phyloP scores from a whole-genome alignment of 805 yeast genomes.

The Metschnikowia borealis region DNA sequence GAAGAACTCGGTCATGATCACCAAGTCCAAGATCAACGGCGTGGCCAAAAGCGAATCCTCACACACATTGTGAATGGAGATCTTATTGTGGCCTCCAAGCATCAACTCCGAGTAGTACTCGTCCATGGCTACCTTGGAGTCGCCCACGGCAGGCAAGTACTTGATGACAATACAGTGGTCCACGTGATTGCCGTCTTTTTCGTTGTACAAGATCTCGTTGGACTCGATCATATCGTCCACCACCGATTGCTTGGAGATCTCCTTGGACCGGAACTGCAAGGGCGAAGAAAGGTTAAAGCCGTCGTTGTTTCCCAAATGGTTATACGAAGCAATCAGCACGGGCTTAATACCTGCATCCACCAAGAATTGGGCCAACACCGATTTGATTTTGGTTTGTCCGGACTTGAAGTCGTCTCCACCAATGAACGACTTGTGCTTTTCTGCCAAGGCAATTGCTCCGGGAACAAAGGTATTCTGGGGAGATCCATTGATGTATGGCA shows the following conservation, averaged over 20 bases:
- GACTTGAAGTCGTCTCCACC: conserved; percentile 98
- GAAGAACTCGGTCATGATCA: conserved; percentile 85
- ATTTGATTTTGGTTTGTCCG: conserved; percentile 93
- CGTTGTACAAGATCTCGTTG: conserved; percentile 78
- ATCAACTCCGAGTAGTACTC: conserved; percentile 94
- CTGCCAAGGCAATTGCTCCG: conserved; percentile 88
- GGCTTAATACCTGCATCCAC: conserved; percentile 98
- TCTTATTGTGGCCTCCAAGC: conserved; percentile 96
- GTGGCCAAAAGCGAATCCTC: conserved; percentile 95
- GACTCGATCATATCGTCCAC: conserved; percentile 92
- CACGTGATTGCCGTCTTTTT: conserved; percentile 68
- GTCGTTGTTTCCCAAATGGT: conserved; percentile 95
- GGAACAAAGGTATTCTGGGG: conserved; percentile 98
- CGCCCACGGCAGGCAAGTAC: conserved; percentile 92
- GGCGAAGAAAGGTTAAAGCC: conserved; percentile 91
- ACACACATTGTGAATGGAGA: conserved; percentile 91
- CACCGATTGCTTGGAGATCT: conserved; percentile 87
- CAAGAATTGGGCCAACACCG: conserved; percentile 92
- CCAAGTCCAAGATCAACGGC: conserved; percentile 88
- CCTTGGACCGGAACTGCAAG: conserved; percentile 91
- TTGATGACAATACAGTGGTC: conserved; percentile 96
- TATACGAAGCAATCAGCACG: conserved; percentile 88
- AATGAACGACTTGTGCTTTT: conserved; percentile 66
- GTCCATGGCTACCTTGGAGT: conserved; percentile 97
- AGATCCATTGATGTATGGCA: conserved; percentile 92